Percentiles rank a stretch among this genome's conserved stretches.
Evolutionary conservation across 163 green algal species (phyloP).

Genomic region (Coccomyxa subellipsoidea): DNA sequence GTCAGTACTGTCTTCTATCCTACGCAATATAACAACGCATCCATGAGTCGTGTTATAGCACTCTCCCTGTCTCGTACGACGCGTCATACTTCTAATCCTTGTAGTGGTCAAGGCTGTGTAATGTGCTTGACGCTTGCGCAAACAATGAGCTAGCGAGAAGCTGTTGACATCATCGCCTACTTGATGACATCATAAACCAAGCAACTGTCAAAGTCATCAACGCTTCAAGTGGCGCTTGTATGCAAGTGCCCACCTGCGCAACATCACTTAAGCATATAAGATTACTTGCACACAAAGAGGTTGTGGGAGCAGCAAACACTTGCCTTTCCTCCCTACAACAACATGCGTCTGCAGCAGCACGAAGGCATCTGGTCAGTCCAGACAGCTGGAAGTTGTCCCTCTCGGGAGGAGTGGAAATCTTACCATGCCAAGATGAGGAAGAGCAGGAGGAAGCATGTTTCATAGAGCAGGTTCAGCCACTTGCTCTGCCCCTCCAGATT

Average conservation of each 20-base stretch:
- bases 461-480: constrained; percentile 13
- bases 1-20: no score
- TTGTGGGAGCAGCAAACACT: no score
- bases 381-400: not conserved
- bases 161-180: no score
- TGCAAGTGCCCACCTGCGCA: not conserved
- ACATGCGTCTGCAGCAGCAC: not conserved
- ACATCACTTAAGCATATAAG: not conserved
- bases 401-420: not conserved
- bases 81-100: no score
- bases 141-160: no score
- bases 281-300: not conserved
- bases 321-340: not conserved
- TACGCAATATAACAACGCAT: no score
- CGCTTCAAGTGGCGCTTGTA: constrained; percentile 4
- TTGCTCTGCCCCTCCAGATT: constrained; percentile 14
- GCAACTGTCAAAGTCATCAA: not conserved
- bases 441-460: constrained; percentile 6
- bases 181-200: no score
- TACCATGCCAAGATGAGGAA: constrained; percentile 12
- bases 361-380: not conserved
- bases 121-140: no score
- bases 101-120: no score
- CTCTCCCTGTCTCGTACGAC: no score
- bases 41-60: no score